Evolutionary conservation across 345 rosid genomes (phyloP), one percentile per base, ranked within the genome.

Genomic region (Euphorbia pulcherrima): DNA sequence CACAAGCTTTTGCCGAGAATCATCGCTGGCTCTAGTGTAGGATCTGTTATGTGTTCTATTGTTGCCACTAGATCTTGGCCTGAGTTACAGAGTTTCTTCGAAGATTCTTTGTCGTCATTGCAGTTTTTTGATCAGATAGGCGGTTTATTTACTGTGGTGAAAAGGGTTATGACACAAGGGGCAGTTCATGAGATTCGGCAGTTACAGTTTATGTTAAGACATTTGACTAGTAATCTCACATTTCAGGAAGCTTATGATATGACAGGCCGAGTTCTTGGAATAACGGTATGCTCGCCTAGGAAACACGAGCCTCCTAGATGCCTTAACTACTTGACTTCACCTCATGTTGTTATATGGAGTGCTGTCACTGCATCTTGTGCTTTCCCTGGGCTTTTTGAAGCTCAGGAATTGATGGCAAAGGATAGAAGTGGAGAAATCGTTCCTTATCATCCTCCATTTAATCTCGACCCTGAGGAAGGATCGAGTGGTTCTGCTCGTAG

Each of bases 231-330:
- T 61, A 95, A 95, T 82, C 96, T 95, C 58, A 95, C 99, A 46
- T 95, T 95, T 78, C 97, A 95, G 72, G 99, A 95, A 78, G 99
- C 99, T 47, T 95, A 88, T 67, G 97, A 95, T 72, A 85, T 92
- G 86, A 92, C 97, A 0, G 99, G 97, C 40, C 84, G 97, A 70
- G 78, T 95, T 67, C 96, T 95, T 6, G 99, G 88, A 48, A 95
- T 95, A 67, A 95, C 97, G 0, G 97, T 95, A 62, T 95, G 99
- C 82, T 95, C 99, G 17, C 96, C 96, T 0, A 87, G 99, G 82
- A 95, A 92, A 78, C 97, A 92, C n/a, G 97, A 95, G 75, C 97
- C 99, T 10, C 99, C 99, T 40, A 84, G 97, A 72, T 92, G 97
- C 80, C 94, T 95, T 74, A 95, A 95, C 78, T 95, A 95, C 82